Evolutionary conservation across 129 eudicot species (phyloP).

Genomic region (Rutidosis leptorrhynchoides): DNA sequence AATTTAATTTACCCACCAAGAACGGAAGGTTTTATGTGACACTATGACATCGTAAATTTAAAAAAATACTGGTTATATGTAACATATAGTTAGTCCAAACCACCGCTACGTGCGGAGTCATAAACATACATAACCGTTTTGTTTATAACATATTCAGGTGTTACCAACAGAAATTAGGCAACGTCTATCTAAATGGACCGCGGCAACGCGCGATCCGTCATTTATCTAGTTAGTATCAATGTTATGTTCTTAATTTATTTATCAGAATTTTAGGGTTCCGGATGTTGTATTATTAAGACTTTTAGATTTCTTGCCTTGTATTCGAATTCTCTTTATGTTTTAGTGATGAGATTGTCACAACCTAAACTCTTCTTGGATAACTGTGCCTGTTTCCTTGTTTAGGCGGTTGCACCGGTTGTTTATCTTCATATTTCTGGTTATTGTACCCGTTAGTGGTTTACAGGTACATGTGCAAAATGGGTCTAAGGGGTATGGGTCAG

Average conservation of each 20-base stretch:
- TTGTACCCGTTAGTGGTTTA: neutral
- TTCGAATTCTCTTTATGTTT: neutral
- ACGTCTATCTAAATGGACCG: too few species aligned
- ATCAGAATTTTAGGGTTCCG: neutral
- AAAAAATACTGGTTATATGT: too few species aligned
- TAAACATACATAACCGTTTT: too few species aligned
- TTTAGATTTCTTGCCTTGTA: neutral
- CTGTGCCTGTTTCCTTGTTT: neutral
- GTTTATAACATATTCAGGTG: too few species aligned
- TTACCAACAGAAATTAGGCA: too few species aligned
- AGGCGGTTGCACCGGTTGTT: neutral
- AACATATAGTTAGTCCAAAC: too few species aligned
- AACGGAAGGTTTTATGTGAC: too few species aligned
- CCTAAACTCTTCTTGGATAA: neutral
- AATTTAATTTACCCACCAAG: too few species aligned
- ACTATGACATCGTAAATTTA: too few species aligned
- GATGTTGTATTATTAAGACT: constrained; percentile 16
- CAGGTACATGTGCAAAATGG: neutral
- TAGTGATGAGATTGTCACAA: constrained; percentile 2
- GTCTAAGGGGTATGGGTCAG: neutral
- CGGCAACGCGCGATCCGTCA: too few species aligned
- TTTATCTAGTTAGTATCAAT: constrained; percentile 5
- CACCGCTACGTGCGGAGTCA: too few species aligned
- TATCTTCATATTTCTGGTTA: neutral
- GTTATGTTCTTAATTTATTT: neutral